Conservation (phyloP, 208 protist genomes). For the Vickermania spadyakhi region DNA sequence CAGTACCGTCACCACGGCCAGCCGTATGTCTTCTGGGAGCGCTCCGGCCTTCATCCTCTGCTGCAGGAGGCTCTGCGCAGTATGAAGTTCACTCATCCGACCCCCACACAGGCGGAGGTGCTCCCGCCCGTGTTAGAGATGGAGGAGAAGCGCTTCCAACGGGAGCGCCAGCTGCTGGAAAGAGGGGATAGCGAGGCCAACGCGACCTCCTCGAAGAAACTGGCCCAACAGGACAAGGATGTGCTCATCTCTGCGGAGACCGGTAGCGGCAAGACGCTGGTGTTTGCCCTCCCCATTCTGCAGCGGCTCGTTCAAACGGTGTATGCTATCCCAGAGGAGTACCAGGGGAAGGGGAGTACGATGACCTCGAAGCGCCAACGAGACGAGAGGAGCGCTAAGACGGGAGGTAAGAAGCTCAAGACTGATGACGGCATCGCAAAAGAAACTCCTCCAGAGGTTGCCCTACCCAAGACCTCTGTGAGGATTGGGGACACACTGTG, state of each 20-base stretch:
- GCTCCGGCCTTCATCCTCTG: constrained; percentile 52
- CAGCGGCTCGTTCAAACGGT: constrained; percentile 30
- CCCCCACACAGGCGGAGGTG: constrained; percentile 79
- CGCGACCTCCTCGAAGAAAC: not conserved
- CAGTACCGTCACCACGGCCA: constrained; percentile 68
- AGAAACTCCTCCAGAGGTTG: not conserved
- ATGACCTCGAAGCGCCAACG: not conserved
- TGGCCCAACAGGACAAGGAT: constrained; percentile 26
- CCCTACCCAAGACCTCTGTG: not conserved
- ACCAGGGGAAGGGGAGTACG: constrained; percentile 4
- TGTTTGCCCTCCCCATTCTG: constrained; percentile 96
- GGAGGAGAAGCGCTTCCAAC: constrained; percentile 1
- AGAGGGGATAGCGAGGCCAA: constrained; percentile 4
- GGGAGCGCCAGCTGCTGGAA: constrained; percentile 3
- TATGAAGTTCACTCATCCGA: constrained; percentile 77
- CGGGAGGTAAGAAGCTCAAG: constrained; percentile 1
- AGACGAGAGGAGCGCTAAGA: not conserved
- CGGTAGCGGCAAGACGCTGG: constrained; percentile 95
- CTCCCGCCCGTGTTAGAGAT: constrained; percentile 41
- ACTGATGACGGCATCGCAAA: constrained; percentile 1
- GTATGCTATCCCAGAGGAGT: constrained; percentile 3
- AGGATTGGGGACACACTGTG: no score
- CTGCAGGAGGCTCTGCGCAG: constrained; percentile 53
- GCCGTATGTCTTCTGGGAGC: constrained; percentile 76
- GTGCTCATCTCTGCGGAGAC: constrained; percentile 91